Percentiles rank a stretch among this genome's conserved stretches.
These are phyloP conservation scores for Leccinum olivaceopallidum DNA, from an alignment of 768 basidiomycete genomes.

Conservation along the genomic window DNA sequence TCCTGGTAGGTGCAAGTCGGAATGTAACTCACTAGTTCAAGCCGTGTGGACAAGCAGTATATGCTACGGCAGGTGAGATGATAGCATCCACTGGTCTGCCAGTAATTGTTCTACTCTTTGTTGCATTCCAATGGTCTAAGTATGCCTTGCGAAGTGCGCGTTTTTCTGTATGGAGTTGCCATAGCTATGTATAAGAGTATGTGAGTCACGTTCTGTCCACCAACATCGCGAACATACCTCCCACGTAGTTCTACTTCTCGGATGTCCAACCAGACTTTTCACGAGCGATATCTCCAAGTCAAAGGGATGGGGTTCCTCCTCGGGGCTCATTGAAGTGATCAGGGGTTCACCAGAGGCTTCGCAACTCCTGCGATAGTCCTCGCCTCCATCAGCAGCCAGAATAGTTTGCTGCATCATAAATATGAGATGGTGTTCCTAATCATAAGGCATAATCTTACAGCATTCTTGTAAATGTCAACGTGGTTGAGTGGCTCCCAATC, in stretches of 20 bases:
- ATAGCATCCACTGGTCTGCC: constrained; percentile 54
- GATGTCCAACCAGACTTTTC: constrained; percentile 46
- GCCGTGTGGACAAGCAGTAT: constrained; percentile 47
- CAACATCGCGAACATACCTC: constrained; percentile 34
- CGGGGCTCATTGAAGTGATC: constrained; percentile 39
- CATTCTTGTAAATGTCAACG: constrained; percentile 31
- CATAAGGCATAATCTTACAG: constrained; percentile 14
- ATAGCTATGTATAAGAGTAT: constrained; percentile 32
- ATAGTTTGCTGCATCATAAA: constrained; percentile 35
- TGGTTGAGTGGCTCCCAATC: constrained; percentile 69
- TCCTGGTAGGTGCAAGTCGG: constrained; percentile 11
- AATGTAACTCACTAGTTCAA: constrained; percentile 37
- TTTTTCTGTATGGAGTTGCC: constrained; percentile 47
- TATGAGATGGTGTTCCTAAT: neutral
- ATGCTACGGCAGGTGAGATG: constrained; percentile 46
- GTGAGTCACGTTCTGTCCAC: neutral
- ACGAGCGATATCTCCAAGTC: constrained; percentile 45
- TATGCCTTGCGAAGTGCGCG: constrained; percentile 42
- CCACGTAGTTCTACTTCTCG: constrained; percentile 39
- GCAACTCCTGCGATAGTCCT: constrained; percentile 38
- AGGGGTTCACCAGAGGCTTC: constrained; percentile 45
- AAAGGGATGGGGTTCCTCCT: constrained; percentile 35
- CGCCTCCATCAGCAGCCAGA: constrained; percentile 41
- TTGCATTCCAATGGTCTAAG: constrained; percentile 51
- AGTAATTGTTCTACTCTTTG: constrained; percentile 42